Evolutionary conservation across 2,329 filamentous ascomycete genomes (phyloP).

Genomic region (Claviceps pazoutovae): DNA sequence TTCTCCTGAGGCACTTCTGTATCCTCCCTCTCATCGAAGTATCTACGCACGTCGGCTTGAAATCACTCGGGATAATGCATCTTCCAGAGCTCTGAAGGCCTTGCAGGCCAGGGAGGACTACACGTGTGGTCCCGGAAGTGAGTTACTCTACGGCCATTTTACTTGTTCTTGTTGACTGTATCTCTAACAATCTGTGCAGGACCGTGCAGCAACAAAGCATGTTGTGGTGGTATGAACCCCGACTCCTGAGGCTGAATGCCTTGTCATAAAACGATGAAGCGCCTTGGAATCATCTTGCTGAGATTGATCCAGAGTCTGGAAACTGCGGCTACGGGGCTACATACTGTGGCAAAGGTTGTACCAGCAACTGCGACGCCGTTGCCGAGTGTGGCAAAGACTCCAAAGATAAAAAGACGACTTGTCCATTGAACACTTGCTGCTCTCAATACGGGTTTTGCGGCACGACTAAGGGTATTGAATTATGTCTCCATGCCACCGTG

Average conservation of each 20-base stretch:
- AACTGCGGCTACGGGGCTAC: slow-evolving; percentile 1
- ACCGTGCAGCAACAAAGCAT: neutral
- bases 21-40: neutral
- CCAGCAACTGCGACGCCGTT: slow-evolving; percentile 9
- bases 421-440: slow-evolving; percentile 24
- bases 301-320: neutral
- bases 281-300: neutral
- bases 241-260: neutral
- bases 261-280: no score
- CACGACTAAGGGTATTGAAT: neutral
- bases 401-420: slow-evolving; percentile 9
- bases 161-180: neutral
- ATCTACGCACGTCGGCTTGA: neutral
- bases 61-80: neutral
- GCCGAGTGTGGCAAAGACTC: slow-evolving; percentile 19
- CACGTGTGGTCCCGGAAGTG: neutral
- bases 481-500: neutral
- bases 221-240: neutral
- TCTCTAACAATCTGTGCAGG: neutral
- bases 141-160: neutral
- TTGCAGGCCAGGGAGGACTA: neutral
- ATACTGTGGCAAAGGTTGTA: slow-evolving; percentile 2
- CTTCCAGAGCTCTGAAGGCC: neutral
- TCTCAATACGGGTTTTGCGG: slow-evolving; percentile 7
- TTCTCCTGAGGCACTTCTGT: neutral